Evolutionary conservation across 345 rosid species (phyloP).

Genomic region (Gossypium turneri): DNA sequence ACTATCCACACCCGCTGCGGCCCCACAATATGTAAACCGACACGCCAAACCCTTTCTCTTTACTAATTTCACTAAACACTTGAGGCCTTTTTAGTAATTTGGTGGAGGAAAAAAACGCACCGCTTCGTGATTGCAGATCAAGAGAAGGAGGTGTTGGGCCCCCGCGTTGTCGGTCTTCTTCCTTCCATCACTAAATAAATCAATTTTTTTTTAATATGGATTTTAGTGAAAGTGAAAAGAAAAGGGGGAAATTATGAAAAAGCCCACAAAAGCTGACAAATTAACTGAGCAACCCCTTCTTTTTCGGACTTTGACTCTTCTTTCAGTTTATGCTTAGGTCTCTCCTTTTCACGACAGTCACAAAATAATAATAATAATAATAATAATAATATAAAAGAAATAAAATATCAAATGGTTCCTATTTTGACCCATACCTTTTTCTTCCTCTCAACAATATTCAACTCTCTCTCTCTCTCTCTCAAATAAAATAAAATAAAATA

Average conservation of each 20-base stretch:
- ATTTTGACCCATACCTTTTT: background rate
- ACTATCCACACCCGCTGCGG: background rate
- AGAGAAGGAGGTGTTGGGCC: background rate
- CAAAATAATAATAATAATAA: background rate
- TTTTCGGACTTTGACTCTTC: background rate
- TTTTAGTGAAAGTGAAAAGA: constrained; percentile 3
- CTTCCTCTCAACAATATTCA: background rate
- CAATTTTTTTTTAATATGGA: background rate
- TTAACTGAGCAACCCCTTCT: background rate
- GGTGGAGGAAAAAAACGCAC: background rate
- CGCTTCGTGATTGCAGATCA: constrained; percentile 15
- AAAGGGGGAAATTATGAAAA: background rate
- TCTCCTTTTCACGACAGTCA: constrained; percentile 1
- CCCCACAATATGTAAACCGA: background rate
- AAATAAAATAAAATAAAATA: background rate
- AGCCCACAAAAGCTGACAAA: background rate
- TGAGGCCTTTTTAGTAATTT: background rate
- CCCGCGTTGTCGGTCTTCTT: constrained; percentile 10
- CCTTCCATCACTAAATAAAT: background rate
- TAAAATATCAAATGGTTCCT: background rate
- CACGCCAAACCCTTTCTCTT: background rate
- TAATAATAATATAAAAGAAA: no score
- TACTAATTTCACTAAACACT: background rate
- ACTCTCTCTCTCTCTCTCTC: no score
- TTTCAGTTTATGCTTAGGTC: background rate